phyloP scores from a whole-genome alignment of 805 yeast species.

The Nematodospora valgi region DNA sequence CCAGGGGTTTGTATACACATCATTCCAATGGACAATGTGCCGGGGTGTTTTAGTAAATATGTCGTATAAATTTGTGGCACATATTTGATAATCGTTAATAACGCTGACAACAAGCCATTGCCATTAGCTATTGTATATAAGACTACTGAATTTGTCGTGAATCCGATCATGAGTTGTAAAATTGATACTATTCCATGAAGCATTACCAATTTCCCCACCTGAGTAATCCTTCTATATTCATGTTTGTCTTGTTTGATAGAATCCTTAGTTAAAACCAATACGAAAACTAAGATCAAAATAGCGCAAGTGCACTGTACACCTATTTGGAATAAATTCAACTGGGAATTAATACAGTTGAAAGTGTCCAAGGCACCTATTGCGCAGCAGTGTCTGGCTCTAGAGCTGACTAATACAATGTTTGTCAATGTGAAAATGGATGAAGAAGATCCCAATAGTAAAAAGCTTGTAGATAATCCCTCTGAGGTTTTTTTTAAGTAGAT shows the following conservation, averaged over 20 bases:
- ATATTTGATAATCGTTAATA: conserved; percentile 66
- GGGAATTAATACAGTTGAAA: conserved; percentile 65
- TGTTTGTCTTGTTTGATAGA: conserved; percentile 45
- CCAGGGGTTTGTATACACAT: conserved; percentile 90
- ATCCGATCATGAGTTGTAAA: conserved; percentile 32
- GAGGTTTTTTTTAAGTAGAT: conserved; percentile 58
- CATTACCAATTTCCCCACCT: conserved; percentile 39
- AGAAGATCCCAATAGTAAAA: conserved; percentile 64
- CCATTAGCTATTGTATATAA: conserved; percentile 46
- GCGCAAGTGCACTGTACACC: conserved; percentile 61
- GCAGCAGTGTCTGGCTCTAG: conserved; percentile 65
- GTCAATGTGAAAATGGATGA: conserved; percentile 67
- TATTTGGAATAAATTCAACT: conserved; percentile 64
- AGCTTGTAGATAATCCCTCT: conserved; percentile 76
- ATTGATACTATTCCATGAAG: conserved; percentile 33
- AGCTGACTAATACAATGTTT: conserved; percentile 61
- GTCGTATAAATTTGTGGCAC: conserved; percentile 79
- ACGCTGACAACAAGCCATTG: conserved; percentile 64
- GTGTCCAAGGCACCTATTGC: conserved; percentile 33
- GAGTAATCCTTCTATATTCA: conserved; percentile 41
- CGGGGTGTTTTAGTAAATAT: conserved; percentile 65
- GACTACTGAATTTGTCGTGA: conserved; percentile 18
- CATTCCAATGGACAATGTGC: conserved; percentile 75
- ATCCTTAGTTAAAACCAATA: conserved; percentile 44
- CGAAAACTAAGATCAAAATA: conserved; percentile 51